phyloP scores from a whole-genome alignment of 1,139 yeast genomes.

The Kodamaea suecica region DNA sequence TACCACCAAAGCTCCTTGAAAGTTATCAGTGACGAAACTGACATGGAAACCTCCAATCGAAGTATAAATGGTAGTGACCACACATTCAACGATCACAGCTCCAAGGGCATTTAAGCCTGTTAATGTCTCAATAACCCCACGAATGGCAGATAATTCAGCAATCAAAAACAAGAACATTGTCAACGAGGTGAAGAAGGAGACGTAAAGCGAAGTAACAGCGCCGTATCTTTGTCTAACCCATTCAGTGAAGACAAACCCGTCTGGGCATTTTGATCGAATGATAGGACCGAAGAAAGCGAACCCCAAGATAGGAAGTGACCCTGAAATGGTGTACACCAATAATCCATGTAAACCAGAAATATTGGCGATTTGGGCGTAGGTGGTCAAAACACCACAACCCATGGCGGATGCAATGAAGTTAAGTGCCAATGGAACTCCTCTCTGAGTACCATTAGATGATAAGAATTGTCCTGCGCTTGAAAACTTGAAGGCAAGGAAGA shows the following conservation, averaged over 20 bases:
- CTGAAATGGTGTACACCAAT: conserved; percentile 75
- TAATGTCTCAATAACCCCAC: conserved; percentile 69
- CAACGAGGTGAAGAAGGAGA: conserved; percentile 78
- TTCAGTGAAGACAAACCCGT: conserved; percentile 90
- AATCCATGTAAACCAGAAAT: conserved; percentile 85
- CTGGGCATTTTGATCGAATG: conserved; percentile 76
- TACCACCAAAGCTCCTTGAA: conserved; percentile 78
- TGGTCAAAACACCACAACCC: conserved; percentile 89
- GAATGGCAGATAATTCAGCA: conserved; percentile 79
- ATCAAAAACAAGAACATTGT: conserved; percentile 88
- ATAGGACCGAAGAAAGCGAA: conserved; percentile 83
- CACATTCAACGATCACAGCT: conserved; percentile 82
- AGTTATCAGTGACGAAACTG: conserved; percentile 82
- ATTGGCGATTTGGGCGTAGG: conserved; percentile 85
- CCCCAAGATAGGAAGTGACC: conserved; percentile 78
- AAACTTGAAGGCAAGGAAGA: conserved; percentile 54
- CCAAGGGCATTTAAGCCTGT: conserved; percentile 81
- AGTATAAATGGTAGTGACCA: conserved; percentile 83
- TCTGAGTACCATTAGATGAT: conserved; percentile 76
- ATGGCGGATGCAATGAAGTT: conserved; percentile 87
- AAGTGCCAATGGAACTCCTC: conserved; percentile 75
- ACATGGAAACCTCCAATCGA: conserved; percentile 87
- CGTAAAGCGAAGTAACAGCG: conserved; percentile 61
- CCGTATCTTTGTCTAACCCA: conserved; percentile 90
- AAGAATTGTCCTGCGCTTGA: conserved; percentile 53